These are phyloP conservation scores for Euphorbia tirucalli DNA, from an alignment of 345 rosid species.

Conservation along the genomic window DNA sequence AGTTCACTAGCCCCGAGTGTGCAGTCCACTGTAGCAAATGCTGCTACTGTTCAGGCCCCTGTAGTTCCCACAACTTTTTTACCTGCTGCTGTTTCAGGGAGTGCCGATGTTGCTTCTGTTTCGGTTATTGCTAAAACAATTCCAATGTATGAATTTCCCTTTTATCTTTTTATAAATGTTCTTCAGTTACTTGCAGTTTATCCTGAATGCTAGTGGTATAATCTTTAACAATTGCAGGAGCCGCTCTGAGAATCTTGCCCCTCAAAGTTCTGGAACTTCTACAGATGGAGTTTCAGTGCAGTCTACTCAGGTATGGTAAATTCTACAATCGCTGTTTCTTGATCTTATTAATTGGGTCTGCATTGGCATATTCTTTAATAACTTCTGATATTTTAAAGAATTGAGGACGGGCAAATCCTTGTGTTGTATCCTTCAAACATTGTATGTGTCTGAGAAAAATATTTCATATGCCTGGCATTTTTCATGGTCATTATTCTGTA, in stretches of 20 bases:
- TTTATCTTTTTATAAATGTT: slow-evolving; percentile 16
- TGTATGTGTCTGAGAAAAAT: background rate
- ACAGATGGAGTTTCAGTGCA: slow-evolving; percentile 48
- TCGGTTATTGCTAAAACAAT: slow-evolving; percentile 38
- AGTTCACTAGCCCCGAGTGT: slow-evolving; percentile 44
- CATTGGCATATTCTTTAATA: background rate
- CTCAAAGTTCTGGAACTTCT: slow-evolving; percentile 43
- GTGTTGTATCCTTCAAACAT: too few species aligned
- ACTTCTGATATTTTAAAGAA: background rate
- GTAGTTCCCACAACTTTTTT: too few species aligned
- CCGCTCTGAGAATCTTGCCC: slow-evolving; percentile 34
- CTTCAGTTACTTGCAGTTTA: background rate
- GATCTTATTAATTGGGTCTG: background rate
- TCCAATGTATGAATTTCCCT: slow-evolving; percentile 40
- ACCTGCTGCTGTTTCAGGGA: slow-evolving; percentile 39
- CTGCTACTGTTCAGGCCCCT: slow-evolving; percentile 33
- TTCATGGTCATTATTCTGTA: background rate
- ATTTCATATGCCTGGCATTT: background rate
- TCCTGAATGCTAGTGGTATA: slow-evolving; percentile 10
- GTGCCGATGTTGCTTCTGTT: slow-evolving; percentile 28
- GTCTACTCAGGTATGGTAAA: slow-evolving; percentile 54
- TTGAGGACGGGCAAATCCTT: background rate
- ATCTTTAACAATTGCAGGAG: slow-evolving; percentile 29
- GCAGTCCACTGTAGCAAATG: slow-evolving; percentile 27
- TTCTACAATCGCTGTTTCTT: slow-evolving; percentile 15